phyloP scores from a whole-genome alignment of 2,329 filamentous ascomycete species.

The Calonectria pteridis region DNA sequence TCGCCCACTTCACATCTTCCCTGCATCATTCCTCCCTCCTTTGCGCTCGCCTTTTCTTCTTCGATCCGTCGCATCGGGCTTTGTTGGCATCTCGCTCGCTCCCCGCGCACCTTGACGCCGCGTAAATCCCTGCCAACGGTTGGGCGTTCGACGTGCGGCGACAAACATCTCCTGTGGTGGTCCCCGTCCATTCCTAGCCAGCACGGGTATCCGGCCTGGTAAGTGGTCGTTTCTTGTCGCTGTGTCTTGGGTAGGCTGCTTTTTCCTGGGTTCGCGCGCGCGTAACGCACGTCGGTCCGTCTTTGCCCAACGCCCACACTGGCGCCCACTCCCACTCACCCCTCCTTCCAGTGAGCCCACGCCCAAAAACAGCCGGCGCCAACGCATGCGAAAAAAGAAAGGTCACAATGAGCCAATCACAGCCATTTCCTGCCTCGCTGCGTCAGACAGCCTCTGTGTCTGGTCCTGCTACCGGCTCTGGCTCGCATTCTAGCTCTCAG shows the following conservation, averaged over 20 bases:
- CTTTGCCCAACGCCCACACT: not conserved
- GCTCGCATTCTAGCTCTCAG: slow-evolving; percentile 39
- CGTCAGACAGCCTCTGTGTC: slow-evolving; percentile 42
- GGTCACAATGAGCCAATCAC: slow-evolving; percentile 57
- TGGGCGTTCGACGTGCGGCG: not conserved
- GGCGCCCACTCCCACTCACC: not conserved
- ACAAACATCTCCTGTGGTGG: not conserved
- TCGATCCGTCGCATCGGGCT: not conserved
- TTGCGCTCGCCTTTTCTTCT: not conserved
- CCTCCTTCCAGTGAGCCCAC: slow-evolving; percentile 15
- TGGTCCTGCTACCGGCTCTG: slow-evolving; percentile 33
- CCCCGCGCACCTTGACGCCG: not conserved
- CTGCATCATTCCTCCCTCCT: not conserved
- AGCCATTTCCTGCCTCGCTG: slow-evolving; percentile 50
- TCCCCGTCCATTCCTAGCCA: not conserved
- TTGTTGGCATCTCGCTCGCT: not conserved
- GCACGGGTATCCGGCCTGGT: not conserved
- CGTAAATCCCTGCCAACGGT: not conserved
- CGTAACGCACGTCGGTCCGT: not conserved
- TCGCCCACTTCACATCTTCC: not conserved
- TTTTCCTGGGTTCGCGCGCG: not conserved
- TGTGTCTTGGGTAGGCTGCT: not conserved
- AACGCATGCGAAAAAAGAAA: slow-evolving; percentile 41
- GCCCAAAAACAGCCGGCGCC: slow-evolving; percentile 21
- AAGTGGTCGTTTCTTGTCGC: not conserved